These are phyloP conservation scores for Fusarium gaditjirri DNA, from an alignment of 2,329 filamentous ascomycete genomes.

Conservation along the genomic window DNA sequence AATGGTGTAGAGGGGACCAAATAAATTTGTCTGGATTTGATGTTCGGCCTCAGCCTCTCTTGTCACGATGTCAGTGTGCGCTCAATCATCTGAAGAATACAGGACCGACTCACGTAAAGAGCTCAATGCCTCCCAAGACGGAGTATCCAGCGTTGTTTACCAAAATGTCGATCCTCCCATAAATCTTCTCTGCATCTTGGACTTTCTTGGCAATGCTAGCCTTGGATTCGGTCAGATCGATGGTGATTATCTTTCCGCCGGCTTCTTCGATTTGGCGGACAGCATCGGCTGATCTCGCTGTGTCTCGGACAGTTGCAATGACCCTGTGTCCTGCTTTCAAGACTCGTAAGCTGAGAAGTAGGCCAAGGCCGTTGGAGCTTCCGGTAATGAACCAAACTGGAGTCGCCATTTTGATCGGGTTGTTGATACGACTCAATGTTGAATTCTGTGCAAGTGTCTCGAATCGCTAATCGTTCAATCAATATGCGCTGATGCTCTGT, in stretches of 20 bases:
- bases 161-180: conserved; percentile 57
- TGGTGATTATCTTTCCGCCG: conserved; percentile 43
- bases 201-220: conserved; percentile 40
- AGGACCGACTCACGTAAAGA: conserved; percentile 41
- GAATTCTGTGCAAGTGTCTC: background rate
- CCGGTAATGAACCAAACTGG: conserved; percentile 43
- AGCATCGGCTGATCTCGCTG: conserved; percentile 23
- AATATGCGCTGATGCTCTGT: background rate
- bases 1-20: conserved; percentile 59
- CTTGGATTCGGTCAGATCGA: conserved; percentile 45
- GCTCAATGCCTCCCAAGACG: conserved; percentile 30
- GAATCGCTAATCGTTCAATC: too few relatives aligned
- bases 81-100: too few relatives aligned
- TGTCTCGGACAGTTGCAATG: conserved; percentile 34
- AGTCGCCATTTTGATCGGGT: conserved; percentile 25
- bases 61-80: background rate
- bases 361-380: conserved; percentile 39
- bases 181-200: conserved; percentile 41
- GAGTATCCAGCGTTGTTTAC: conserved; percentile 63
- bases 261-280: conserved; percentile 34
- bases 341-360: conserved; percentile 32
- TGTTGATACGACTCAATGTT: background rate
- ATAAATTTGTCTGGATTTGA: conserved; percentile 60
- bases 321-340: conserved; percentile 34
- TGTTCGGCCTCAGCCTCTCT: conserved; percentile 54